Percentiles rank a stretch among this genome's conserved stretches.
Conservation (phyloP, 306 rosid species). For the Prunus mume region DNA sequence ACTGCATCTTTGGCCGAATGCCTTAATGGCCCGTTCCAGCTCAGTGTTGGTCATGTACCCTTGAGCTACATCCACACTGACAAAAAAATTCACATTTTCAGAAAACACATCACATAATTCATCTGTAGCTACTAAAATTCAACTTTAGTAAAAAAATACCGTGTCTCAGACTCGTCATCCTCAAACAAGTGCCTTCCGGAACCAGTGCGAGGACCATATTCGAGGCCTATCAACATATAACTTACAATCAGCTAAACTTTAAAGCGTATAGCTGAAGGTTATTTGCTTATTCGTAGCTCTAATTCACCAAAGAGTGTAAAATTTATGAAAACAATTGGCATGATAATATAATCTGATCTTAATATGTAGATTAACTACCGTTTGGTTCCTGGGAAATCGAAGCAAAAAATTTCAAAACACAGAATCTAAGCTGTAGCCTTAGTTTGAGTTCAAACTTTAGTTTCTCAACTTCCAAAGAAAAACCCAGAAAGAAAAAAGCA, state of each 20-base stretch:
- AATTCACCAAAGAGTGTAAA: neutral
- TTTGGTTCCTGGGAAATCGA: neutral
- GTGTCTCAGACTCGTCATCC: conserved; percentile 21
- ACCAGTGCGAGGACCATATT: conserved; percentile 22
- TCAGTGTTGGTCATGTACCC: conserved; percentile 85
- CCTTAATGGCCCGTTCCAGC: conserved; percentile 65
- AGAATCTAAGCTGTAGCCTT: neutral
- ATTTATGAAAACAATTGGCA: neutral
- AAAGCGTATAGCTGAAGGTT: neutral
- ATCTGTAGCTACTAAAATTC: neutral
- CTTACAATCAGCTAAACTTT: neutral
- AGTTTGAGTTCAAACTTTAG: neutral
- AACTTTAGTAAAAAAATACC: conserved; percentile 40
- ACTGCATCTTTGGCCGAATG: conserved; percentile 63
- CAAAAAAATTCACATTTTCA: neutral
- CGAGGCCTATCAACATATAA: conserved; percentile 34
- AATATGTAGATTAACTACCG: neutral
- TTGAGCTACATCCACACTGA: conserved; percentile 42
- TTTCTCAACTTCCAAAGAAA: neutral
- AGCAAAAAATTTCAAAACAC: neutral
- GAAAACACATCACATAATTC: conserved; percentile 1
- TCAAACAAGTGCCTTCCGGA: conserved; percentile 57
- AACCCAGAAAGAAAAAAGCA: neutral
- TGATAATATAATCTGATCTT: neutral
- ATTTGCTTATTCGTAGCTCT: neutral